phyloP scores from a whole-genome alignment of 2,329 filamentous ascomycete species.

The Cordyceps fumosorosea region DNA sequence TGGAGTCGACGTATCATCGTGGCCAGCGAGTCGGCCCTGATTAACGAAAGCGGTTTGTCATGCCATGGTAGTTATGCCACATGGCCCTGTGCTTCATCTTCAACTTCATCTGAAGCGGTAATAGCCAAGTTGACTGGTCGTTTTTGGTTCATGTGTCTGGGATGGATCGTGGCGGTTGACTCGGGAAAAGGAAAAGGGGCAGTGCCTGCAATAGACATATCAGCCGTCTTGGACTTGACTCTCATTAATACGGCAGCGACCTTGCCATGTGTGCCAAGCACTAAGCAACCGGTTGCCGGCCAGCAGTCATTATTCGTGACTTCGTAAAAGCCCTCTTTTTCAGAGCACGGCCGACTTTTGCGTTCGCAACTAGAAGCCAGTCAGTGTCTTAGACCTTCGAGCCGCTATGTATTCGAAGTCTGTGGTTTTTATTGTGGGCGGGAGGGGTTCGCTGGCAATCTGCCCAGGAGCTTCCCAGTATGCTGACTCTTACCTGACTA shows the following conservation, averaged over 20 bases:
- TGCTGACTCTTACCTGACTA: not conserved
- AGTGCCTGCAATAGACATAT: not conserved
- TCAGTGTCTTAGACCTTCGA: not conserved
- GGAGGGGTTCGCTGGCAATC: not conserved
- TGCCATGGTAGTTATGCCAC: slow-evolving; percentile 8
- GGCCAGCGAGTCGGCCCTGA: slow-evolving; percentile 6
- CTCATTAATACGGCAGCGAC: too few species aligned
- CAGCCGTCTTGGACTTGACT: too few species aligned
- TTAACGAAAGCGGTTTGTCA: slow-evolving; percentile 2
- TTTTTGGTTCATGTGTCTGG: not conserved
- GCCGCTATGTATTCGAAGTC: not conserved
- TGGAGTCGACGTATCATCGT: not conserved
- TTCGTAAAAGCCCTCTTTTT: not conserved
- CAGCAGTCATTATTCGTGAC: too few species aligned
- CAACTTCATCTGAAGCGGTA: not conserved
- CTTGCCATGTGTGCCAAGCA: not conserved
- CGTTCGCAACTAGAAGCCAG: not conserved
- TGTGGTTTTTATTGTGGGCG: not conserved
- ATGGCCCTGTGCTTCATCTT: not conserved
- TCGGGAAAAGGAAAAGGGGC: not conserved
- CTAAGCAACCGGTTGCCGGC: not conserved
- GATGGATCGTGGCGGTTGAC: not conserved
- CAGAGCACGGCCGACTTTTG: not conserved
- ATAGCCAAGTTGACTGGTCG: not conserved
- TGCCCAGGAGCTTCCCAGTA: not conserved